Evolutionary conservation across 2,329 filamentous ascomycete species (phyloP), one percentile per base, ranked within the genome.

Genomic region (Talaromyces sp.): DNA sequence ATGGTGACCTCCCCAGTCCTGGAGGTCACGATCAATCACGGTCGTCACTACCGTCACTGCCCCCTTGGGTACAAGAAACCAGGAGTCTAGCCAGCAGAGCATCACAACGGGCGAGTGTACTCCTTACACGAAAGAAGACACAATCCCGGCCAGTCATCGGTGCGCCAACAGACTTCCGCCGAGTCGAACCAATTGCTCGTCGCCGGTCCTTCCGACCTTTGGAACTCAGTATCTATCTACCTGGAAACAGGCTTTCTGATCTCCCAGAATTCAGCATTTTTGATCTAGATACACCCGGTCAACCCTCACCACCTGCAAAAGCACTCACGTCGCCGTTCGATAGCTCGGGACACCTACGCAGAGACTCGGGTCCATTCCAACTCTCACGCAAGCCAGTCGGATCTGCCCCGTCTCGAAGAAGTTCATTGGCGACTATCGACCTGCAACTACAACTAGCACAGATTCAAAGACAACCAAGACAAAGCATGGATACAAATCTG

Each of bases 181-280:
- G 73, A 67, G 76, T 80, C 16, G 70, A 73, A 47, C 70, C 71
- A 41, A 66, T 69, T 59, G 65, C 69, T 31, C 49, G 66, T 19
- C 63, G 64, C 11, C 16, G 62, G 68, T 22, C 68, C 14, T 82
- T 78, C 68, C 71, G 76, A 39, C 81, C 80, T 3, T 72, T 83
- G n/a, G 76, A 83, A 70, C 72, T 83, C 56, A 82, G 76, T 69
- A 82, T 83, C 62, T 77, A 82, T 69, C 70, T 74, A 61, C 74
- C 78, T n/a, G 76, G 75, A 45, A 79, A 81, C 69, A 73, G 75
- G 64, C 70, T 83, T 14, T 79, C 81, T 33, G 75, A 80, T 64
- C 73, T 83, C 35, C 81, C 81, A 22, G 73, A 73, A 27, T 83
- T 83, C 66, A 75, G 77, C 19, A 62, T 71, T 2, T 77, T 80